Conservation (phyloP, 805 yeast genomes). For the Ogataea pignaliae region DNA sequence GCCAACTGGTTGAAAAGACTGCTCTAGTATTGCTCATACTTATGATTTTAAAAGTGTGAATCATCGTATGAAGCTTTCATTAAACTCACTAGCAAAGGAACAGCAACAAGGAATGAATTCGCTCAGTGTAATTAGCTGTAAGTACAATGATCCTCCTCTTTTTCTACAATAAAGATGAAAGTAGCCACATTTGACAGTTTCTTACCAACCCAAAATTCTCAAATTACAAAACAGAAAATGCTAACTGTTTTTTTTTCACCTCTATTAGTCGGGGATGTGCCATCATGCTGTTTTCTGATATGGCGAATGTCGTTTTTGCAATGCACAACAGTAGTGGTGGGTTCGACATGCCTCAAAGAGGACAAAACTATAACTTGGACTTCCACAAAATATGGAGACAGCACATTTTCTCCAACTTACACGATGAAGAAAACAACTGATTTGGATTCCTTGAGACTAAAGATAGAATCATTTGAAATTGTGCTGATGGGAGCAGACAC, state of each 20-base stretch:
- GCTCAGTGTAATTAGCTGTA: not conserved
- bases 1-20: no score
- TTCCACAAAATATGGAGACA: slow-evolving; percentile 16
- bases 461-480: slow-evolving; percentile 16
- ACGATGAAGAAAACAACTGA: slow-evolving; percentile 3
- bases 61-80: no score
- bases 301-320: slow-evolving; percentile 24
- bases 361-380: slow-evolving; percentile 13
- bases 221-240: not conserved
- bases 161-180: not conserved
- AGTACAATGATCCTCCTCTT: not conserved
- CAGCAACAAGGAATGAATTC: not conserved
- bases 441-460: slow-evolving; percentile 1
- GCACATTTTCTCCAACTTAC: slow-evolving; percentile 8
- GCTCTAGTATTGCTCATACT: no score
- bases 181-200: no score
- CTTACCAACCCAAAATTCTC: no score
- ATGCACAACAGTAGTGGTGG: slow-evolving; percentile 16
- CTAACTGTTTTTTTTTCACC: not conserved
- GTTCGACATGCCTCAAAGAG: slow-evolving; percentile 10
- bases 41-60: no score
- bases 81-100: no score
- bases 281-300: slow-evolving; percentile 24
- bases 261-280: slow-evolving; percentile 26
- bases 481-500: slow-evolving; percentile 17